Conservation (phyloP, 140 eudicot species). For the Artemisia princeps region DNA sequence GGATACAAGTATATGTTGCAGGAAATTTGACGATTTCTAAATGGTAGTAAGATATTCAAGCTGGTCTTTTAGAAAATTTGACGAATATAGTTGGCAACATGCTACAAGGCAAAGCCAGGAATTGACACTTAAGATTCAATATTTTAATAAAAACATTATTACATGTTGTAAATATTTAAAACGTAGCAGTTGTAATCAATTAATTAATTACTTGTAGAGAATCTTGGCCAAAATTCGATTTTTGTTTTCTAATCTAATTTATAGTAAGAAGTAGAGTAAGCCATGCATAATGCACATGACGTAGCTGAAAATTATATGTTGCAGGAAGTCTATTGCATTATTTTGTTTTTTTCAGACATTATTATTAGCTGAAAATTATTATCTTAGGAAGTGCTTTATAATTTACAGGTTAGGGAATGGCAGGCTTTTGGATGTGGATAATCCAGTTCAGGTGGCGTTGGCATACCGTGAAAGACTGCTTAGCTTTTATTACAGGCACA, state of each 20-base stretch:
- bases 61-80: neutral
- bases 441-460: too few relatives aligned
- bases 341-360: too few relatives aligned
- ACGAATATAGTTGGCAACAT: slow-evolving; percentile 23
- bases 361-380: too few relatives aligned
- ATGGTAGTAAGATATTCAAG: neutral
- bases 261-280: slow-evolving; percentile 12
- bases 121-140: slow-evolving; percentile 1
- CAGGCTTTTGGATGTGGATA: too few relatives aligned
- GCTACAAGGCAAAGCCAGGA: slow-evolving; percentile 21
- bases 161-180: slow-evolving; percentile 22
- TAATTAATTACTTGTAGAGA: slow-evolving; percentile 7
- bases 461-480: too few relatives aligned
- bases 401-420: too few relatives aligned
- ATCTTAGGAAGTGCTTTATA: too few relatives aligned
- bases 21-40: neutral
- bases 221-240: slow-evolving; percentile 24
- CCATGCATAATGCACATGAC: slow-evolving; percentile 26
- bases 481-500: too few relatives aligned
- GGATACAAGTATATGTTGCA: too few relatives aligned
- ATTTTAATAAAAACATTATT: neutral
- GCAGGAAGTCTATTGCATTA: too few relatives aligned
- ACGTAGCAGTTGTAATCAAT: slow-evolving; percentile 16
- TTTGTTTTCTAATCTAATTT: neutral
- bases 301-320: neutral